Conservation (phyloP, 1,139 yeast species). For the Geotrichum bryndzae region DNA sequence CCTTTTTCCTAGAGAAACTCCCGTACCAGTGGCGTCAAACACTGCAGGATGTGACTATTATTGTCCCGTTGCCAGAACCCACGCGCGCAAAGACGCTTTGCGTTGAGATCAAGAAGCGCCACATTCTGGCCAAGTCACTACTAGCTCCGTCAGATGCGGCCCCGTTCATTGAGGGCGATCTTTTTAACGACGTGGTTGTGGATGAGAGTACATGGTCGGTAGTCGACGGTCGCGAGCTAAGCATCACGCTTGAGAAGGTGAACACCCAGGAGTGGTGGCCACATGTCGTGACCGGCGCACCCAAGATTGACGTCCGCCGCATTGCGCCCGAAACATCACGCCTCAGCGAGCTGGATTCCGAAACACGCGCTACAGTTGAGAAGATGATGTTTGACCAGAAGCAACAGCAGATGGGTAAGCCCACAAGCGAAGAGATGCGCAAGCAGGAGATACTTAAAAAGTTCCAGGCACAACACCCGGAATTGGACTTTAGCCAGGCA, state of each 20-base stretch:
- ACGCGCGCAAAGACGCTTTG: conserved; percentile 37
- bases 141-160: conserved; percentile 23
- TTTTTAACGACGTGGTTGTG: conserved; percentile 33
- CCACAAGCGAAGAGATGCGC: conserved; percentile 37
- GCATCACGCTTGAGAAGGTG: conserved; percentile 37
- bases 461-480: conserved; percentile 42
- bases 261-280: conserved; percentile 45
- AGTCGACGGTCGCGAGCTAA: conserved; percentile 37
- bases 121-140: conserved; percentile 27
- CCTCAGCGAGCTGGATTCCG: conserved; percentile 40
- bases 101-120: conserved; percentile 28
- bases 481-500: conserved; percentile 37
- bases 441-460: conserved; percentile 35
- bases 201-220: conserved; percentile 43
- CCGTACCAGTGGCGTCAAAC: conserved; percentile 41
- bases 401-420: conserved; percentile 38
- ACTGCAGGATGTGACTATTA: conserved; percentile 39
- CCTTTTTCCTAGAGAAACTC: conserved; percentile 18
- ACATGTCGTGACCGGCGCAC: conserved; percentile 40
- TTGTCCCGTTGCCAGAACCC: conserved; percentile 32
- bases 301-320: conserved; percentile 39
- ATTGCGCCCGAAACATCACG: conserved; percentile 41
- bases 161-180: conserved; percentile 33
- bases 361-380: conserved; percentile 43
- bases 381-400: conserved; percentile 45